Base-by-base conservation (phyloP, 2,329 filamentous ascomycete genomes). In the Chaetomium olivaceum region DNA sequence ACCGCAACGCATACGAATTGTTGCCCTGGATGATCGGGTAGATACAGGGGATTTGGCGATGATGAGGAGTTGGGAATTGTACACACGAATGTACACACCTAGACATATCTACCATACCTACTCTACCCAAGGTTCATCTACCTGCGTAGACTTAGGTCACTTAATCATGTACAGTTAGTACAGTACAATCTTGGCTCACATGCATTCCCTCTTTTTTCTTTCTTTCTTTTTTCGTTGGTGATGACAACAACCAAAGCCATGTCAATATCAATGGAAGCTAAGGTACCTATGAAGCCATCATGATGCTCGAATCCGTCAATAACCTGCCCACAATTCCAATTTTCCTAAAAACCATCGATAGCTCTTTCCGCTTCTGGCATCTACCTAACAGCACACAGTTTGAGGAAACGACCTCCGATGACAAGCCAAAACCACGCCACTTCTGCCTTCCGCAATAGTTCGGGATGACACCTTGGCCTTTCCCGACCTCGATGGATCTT, bases 111-210 rank as follows among this genome's bases (percentile, higher is more conserved):
- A 23, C 23, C 31, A 19, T 36, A 61, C 56, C 25, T 51, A 57
- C 16, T 39, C 29, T 59, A 59, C 16, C 16, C 16, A 19, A 19
- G 39, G 5, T 6, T 19, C n/a, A 43, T 39, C 46, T 64, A 43
- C 51, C 27, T 57, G 29, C 51, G 29, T 46, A 46, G 29, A 58
- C 54, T 48, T 64, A 63, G 33, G 61, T 59, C 62, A 56, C 58
- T 12, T 70, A 70, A 69, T 70, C 63, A 66, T 70, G 67, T 70
- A 70, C 61, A 66, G 59, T 65, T 67, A 63, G 33, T 39, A 57
- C 31, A 63, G 33, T 39, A 57, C 31, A 43, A n/a, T 29, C 25
- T n/a, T 36, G 25, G 19, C 31, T 16, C 52, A 19, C 12, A 16
- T n/a, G 33, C 27, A 19, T 11, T 59, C 16, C n/a, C n/a, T n/a